Conservation (phyloP, 225 moss, liverwort and hornwort genomes). For the Pseudisothecium myosuroides region DNA sequence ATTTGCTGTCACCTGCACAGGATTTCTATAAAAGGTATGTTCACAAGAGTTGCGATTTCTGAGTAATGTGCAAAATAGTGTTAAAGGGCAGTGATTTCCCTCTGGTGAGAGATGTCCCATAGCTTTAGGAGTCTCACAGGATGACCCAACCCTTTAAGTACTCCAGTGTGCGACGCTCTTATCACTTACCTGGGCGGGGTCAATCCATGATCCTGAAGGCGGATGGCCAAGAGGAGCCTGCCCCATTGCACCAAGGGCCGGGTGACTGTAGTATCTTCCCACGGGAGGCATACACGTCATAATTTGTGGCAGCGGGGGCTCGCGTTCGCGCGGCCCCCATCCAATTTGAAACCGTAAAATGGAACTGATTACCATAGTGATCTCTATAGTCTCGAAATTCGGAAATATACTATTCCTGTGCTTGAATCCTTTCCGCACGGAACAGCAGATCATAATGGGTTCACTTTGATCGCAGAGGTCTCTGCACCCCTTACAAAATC, state of each 20-base stretch:
- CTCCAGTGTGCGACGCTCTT: accelerated
- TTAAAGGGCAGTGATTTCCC: no score
- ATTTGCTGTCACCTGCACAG: constrained; percentile 15
- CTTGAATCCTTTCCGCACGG: no score
- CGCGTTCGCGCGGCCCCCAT: constrained; percentile 8
- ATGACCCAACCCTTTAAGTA: neutral
- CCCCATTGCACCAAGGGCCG: neutral
- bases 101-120: neutral
- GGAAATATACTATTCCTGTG: no score
- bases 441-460: no score
- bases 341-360: accelerated
- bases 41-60: neutral
- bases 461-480: no score
- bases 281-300: constrained; percentile 24
- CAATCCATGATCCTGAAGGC: neutral
- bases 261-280: constrained; percentile 1
- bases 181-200: constrained; percentile 27
- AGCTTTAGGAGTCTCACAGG: neutral
- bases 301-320: constrained; percentile 11
- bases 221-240: neutral
- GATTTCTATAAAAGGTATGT: neutral
- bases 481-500: no score
- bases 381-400: no score
- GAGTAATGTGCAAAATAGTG: neutral
- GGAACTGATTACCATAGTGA: no score